These are phyloP conservation scores for Phoenix dactylifera DNA, from an alignment of 176 grass and related monocot genomes.

Conservation along the genomic window DNA sequence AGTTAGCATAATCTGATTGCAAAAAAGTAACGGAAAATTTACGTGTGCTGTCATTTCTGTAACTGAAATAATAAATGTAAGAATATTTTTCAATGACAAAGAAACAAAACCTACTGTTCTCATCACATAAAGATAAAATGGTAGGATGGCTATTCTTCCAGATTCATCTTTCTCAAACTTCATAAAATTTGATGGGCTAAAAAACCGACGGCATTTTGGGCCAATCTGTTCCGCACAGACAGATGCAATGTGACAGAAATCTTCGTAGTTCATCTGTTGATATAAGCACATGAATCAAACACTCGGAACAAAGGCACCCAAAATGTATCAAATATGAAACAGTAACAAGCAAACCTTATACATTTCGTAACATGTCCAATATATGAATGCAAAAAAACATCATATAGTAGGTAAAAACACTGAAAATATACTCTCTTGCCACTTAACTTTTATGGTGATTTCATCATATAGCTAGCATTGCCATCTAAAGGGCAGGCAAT, in stretches of 20 bases:
- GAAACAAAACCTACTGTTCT: constrained; percentile 61
- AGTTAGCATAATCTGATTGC: too few relatives aligned
- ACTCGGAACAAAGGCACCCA: too few relatives aligned
- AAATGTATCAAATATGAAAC: too few relatives aligned
- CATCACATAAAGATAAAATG: constrained; percentile 99
- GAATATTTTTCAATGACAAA: background rate
- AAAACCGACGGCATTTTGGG: constrained; percentile 89
- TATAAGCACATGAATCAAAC: too few relatives aligned
- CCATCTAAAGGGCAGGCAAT: too few relatives aligned
- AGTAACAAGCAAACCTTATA: too few relatives aligned
- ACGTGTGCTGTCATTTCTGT: too few relatives aligned
- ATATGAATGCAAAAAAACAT: background rate
- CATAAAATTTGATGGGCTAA: constrained; percentile 99
- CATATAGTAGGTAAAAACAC: background rate
- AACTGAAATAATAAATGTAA: background rate
- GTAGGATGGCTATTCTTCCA: constrained; percentile 96
- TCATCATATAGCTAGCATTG: too few relatives aligned
- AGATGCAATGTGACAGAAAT: constrained; percentile 97
- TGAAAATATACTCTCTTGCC: too few relatives aligned
- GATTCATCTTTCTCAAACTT: constrained; percentile 99
- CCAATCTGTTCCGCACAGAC: constrained; percentile 97
- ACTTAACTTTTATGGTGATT: too few relatives aligned
- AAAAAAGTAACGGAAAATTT: too few relatives aligned
- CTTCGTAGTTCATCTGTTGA: constrained; percentile 99
- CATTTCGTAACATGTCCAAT: background rate